Base-by-base conservation (phyloP, 192 early-diverging fungal species). In the Oehlia diaphana region DNA sequence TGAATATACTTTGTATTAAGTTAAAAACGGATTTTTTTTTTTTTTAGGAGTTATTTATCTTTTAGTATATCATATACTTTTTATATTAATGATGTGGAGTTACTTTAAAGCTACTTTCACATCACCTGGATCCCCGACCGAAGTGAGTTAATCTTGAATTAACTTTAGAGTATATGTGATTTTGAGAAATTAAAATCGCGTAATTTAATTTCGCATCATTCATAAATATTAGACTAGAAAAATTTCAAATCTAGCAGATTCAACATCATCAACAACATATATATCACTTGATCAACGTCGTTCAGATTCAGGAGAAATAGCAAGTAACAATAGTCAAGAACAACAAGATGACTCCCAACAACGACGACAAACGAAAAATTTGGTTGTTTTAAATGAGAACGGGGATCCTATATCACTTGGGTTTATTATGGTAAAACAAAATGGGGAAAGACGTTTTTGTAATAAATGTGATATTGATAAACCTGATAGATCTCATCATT, bases 401-500 rank as follows among this genome's bases (percentile, higher is more conserved):
- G 39, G 42, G 1, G 49, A 44, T 50, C 26, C 42, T 14, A 67
- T 66, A 28, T 21, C 68, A 3, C 9, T 42, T 58, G 28, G 68
- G 2, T 23, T 23, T 14, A 78, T 84, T 8, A 86, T 82, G 1
- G 83, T 86, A 47, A 86, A 86, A 74, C 63, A 82, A 6, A 83
- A 80, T 80, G 85, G 85, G 58, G 81, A 84, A 63, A 84, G 80
- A 81, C 63, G 85, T 67, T 84, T 80, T 75, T 86, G 85, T 71
- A 81, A 86, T 78, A 86, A 86, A 80, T 86, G 85, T 77, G 65
- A 84, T 79, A 77, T 79, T 61, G 80, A 78, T 58, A 86, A 86
- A 49, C 84, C 84, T 28, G 84, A 86, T 69, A 68, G 84, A 31
- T 82, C 84, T n/a, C 84, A 86, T 78, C 84, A 86, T 73, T 86